These are phyloP conservation scores for Salvia sclarea DNA, from an alignment of 305 asterid genomes.

Conservation along the genomic window DNA sequence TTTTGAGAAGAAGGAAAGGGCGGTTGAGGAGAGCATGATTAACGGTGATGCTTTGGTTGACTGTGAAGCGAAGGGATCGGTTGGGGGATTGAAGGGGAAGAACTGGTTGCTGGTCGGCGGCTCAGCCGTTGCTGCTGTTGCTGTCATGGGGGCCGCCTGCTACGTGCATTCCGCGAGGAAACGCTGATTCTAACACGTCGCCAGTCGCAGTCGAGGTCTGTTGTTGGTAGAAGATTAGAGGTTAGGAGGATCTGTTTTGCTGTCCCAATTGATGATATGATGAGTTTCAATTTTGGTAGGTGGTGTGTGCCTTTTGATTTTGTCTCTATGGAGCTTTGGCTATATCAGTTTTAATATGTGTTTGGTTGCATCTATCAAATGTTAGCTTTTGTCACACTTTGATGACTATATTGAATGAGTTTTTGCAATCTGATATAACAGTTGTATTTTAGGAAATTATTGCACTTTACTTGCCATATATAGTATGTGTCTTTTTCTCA, in stretches of 20 bases:
- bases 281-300: conserved; percentile 30
- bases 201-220: background rate
- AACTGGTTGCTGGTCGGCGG: conserved; percentile 50
- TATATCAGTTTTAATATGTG: conserved; percentile 14
- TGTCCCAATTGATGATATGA: conserved; percentile 17
- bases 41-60: conserved; percentile 29
- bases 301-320: background rate
- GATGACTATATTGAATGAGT: conserved; percentile 11
- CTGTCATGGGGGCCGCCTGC: conserved; percentile 43
- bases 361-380: conserved; percentile 23
- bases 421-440: conserved; percentile 21
- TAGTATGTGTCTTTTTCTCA: background rate
- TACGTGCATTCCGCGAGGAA: conserved; percentile 47
- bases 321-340: conserved; percentile 25
- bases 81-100: conserved; percentile 31
- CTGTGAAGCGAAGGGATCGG: conserved; percentile 37
- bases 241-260: conserved; percentile 24
- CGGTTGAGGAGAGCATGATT: conserved; percentile 11
- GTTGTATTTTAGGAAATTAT: background rate
- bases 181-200: conserved; percentile 38
- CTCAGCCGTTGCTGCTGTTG: conserved; percentile 50
- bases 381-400: conserved; percentile 3
- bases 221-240: conserved; percentile 20
- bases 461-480: background rate
- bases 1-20: conserved; percentile 37